Evolutionary conservation across 2,329 filamentous ascomycete genomes (phyloP).

Genomic region (Colletotrichum tamarilloi): DNA sequence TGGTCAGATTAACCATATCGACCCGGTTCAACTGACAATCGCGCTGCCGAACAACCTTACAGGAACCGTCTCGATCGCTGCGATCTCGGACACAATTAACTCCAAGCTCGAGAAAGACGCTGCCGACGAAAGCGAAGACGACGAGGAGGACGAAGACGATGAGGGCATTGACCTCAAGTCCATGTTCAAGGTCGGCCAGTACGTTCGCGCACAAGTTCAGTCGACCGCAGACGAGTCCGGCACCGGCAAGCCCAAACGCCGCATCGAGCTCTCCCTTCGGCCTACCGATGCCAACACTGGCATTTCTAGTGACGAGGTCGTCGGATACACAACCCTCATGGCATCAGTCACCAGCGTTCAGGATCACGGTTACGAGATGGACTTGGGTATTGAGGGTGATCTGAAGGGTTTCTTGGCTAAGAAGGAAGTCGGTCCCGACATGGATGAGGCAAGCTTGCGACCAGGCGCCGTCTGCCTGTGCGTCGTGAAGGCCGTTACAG

Average conservation of each 20-base stretch:
- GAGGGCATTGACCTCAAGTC: slow-evolving; percentile 77
- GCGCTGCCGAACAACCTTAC: slow-evolving; percentile 92
- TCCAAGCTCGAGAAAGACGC: slow-evolving; percentile 78
- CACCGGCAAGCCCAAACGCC: slow-evolving; percentile 75
- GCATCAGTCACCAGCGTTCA: slow-evolving; percentile 92
- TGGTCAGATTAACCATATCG: slow-evolving; percentile 86
- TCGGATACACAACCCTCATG: slow-evolving; percentile 83
- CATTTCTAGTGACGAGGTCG: slow-evolving; percentile 77
- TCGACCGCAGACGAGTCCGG: slow-evolving; percentile 78
- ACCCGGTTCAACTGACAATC: slow-evolving; percentile 80
- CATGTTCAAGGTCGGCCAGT: slow-evolving; percentile 87
- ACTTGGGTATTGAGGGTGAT: slow-evolving; percentile 76
- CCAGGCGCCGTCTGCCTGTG: slow-evolving; percentile 89
- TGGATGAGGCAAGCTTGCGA: slow-evolving; percentile 76
- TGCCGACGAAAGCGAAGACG: slow-evolving; percentile 64
- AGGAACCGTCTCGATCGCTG: slow-evolving; percentile 90
- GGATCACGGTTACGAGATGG: slow-evolving; percentile 95
- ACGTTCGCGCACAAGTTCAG: slow-evolving; percentile 84
- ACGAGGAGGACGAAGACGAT: slow-evolving; percentile 61
- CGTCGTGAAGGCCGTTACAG: slow-evolving; percentile 79
- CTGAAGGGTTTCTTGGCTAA: slow-evolving; percentile 87
- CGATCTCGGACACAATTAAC: slow-evolving; percentile 85
- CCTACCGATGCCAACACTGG: slow-evolving; percentile 83
- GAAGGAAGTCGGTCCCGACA: slow-evolving; percentile 78
- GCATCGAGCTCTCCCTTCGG: slow-evolving; percentile 87